phyloP scores from a whole-genome alignment of 225 moss, liverwort and hornwort species.

The Marchantia paleacea region DNA sequence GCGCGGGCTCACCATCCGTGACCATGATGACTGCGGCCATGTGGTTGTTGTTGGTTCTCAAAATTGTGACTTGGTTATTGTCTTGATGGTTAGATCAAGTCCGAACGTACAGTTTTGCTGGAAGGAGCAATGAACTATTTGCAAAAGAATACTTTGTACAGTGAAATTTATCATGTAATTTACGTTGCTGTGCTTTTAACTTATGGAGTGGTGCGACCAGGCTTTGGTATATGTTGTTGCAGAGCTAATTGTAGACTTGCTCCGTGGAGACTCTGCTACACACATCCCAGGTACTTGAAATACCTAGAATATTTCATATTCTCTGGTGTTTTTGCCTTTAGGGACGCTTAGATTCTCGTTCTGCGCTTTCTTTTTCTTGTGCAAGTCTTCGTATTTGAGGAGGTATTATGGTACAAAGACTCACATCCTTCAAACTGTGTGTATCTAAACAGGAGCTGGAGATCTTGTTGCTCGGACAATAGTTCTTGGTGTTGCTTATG shows the following conservation, averaged over 20 bases:
- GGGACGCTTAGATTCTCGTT: too few species aligned
- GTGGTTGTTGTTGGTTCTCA: too few species aligned
- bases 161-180: not conserved
- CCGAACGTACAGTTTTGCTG: not conserved
- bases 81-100: not conserved
- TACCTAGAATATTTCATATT: too few species aligned
- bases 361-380: too few species aligned
- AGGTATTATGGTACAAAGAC: not conserved
- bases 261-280: slow-evolving; percentile 44
- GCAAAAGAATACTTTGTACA: not conserved
- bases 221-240: slow-evolving; percentile 69
- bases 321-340: too few species aligned
- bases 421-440: not conserved
- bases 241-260: slow-evolving; percentile 76
- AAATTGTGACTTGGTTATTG: not conserved
- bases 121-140: not conserved
- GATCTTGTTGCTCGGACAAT: slow-evolving; percentile 61
- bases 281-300: slow-evolving; percentile 54
- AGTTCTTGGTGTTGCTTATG: slow-evolving; percentile 64
- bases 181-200: not conserved
- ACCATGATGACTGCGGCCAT: not conserved
- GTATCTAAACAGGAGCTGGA: slow-evolving; percentile 49
- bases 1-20: not conserved
- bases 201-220: slow-evolving; percentile 30
- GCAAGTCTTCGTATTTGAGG: too few species aligned